Evolutionary conservation across 2,329 filamentous ascomycete species (phyloP).

Genomic region (Neopestalotiopsis rosae): DNA sequence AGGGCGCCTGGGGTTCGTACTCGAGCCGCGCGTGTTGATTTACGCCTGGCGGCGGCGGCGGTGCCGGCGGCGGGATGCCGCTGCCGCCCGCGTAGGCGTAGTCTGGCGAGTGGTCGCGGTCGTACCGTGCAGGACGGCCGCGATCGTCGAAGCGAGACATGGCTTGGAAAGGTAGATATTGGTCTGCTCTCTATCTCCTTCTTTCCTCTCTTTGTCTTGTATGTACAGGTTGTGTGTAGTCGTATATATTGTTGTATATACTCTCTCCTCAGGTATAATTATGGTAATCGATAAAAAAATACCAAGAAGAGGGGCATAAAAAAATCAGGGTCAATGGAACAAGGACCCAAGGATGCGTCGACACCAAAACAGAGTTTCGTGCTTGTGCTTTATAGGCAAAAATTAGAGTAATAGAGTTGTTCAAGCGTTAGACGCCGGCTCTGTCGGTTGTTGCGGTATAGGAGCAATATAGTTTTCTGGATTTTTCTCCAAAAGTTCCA

Average conservation of each 20-base stretch:
- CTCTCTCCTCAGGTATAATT: neutral
- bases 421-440: neutral
- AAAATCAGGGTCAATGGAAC: neutral
- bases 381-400: neutral
- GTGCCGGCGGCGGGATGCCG: slow-evolving; percentile 3
- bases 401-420: neutral
- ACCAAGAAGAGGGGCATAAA: neutral
- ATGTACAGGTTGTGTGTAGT: neutral
- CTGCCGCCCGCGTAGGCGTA: slow-evolving; percentile 17
- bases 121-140: slow-evolving; percentile 2
- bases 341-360: neutral
- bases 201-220: neutral
- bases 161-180: neutral
- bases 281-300: neutral
- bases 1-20: slow-evolving; percentile 50
- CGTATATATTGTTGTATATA: neutral
- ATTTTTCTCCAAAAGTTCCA: too few relatives aligned
- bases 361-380: neutral
- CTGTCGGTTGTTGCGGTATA: neutral
- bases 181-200: neutral
- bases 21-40: slow-evolving; percentile 23
- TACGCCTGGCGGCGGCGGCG: neutral
- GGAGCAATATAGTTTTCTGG: neutral
- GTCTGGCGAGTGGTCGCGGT: slow-evolving; percentile 16
- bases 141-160: slow-evolving; percentile 17